A percentile compares a stretch with the other conserved stretches of the same genome.
Evolutionary conservation across 1,284 basidiomycete genomes (phyloP).

Genomic region (Puccinia triticina): DNA sequence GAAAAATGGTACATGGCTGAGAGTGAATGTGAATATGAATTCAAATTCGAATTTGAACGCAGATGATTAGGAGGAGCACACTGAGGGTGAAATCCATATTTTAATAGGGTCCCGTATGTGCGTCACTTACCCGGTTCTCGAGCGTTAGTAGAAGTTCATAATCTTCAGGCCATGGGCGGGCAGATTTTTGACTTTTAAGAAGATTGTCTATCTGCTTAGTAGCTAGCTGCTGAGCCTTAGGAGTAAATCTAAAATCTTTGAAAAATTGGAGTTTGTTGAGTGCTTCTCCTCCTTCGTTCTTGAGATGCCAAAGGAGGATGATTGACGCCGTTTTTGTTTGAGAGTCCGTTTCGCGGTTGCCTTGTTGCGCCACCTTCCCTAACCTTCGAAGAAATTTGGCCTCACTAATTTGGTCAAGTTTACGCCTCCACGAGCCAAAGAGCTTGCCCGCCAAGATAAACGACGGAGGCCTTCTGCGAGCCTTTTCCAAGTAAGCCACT

Average conservation of each 20-base stretch:
- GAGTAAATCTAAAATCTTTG: conserved; percentile 1
- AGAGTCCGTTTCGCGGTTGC: not conserved
- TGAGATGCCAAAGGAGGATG: conserved; percentile 4
- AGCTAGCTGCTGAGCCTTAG: not conserved
- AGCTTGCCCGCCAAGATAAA: not conserved
- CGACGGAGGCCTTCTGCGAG: not conserved
- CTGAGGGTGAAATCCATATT: too few species aligned
- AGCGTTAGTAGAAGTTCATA: not conserved
- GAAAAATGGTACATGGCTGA: too few species aligned
- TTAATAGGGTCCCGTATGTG: too few species aligned
- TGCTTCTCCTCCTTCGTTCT: not conserved
- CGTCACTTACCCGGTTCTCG: not conserved
- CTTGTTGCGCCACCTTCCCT: not conserved
- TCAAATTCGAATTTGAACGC: too few species aligned
- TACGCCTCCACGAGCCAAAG: not conserved
- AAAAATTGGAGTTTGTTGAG: not conserved
- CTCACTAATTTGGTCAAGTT: not conserved
- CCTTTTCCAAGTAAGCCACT: not conserved
- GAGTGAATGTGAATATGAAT: too few species aligned
- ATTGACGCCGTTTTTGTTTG: conserved; percentile 2
- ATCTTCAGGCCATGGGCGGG: not conserved
- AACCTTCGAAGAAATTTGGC: not conserved
- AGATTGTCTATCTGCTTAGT: not conserved
- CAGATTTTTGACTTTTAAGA: not conserved
- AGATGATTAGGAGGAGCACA: too few species aligned